Base-by-base conservation (phyloP, 108 stramenopile genomes). In the Phaeodactylum tricornutum region DNA sequence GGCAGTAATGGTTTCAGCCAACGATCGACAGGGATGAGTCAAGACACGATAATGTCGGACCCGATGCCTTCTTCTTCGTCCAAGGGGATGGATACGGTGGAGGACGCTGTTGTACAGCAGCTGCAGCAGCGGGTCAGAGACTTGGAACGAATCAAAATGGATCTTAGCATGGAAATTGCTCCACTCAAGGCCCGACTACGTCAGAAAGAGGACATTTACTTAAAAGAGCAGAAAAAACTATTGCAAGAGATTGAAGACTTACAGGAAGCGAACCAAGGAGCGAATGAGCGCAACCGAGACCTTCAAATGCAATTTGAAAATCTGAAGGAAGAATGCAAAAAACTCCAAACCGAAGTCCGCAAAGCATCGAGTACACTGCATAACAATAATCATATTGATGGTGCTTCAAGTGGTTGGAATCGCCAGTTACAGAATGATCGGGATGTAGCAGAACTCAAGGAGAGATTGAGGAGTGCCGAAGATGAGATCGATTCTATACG, bases 71-170 rank as follows among this genome's bases (percentile, higher is more conserved):
- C 22, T 5, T 4, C 50, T 15, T n/a, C 15, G 34, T 23, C 6
- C 39, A 36, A 3, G 24, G 29, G 7, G 20, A 29, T 37, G 50
- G 32, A 38, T 33, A 9, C 34, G 3, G 20, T 52, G 15, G 50
- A 52, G 50, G 50, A 15, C 20, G 50, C 35, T 2, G 16, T 74
- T 17, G 62, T 88, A 37, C 50, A 57, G 7, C 64, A 69, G 6
- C 77, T 87, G 79, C 69, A 84, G 50, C 72, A 68, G 11, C 78
- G 76, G 22, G 64, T 86, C 29, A 74, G 82, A 20, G 64, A 62
- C 33, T 67, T 92, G 6, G 86, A 86, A 66, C 71, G 79, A 44
- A 84, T 88, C 47, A 88, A 86, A 51, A 85, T 88, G 71, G 73
- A 72, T 16, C 54, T 88, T 0, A 68, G 56, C 51, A 84, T 92